Evolutionary conservation across 768 basidiomycete genomes (phyloP), one percentile per base, ranked within the genome.

Genomic region (Leccinum boreale): DNA sequence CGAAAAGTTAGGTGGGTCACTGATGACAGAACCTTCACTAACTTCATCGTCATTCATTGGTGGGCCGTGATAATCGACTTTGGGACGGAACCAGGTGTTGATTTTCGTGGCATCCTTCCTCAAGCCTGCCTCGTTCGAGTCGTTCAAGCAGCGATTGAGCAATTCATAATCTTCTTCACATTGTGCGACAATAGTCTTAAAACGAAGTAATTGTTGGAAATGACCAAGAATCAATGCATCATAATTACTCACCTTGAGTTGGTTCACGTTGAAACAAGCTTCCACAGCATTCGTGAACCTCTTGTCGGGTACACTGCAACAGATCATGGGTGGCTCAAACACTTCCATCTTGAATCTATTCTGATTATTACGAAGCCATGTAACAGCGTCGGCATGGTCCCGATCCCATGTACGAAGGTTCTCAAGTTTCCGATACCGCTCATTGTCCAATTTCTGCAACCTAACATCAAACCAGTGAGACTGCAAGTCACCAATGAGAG

Each of bases 171-270:
- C 96, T 56, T 90, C 87, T 58, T 86, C 80, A 62, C 85, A 86
- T 69, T 94, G 91, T 17, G 86, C 83, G 7, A 99, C 85, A 70
- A 99, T 89, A 0, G 86, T 91, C 94, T 96, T 21, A 24, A 12
- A 19, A 31, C 24, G 55, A 36, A 46, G 21, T 1, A 1, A 47
- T 8, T 5, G 39, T 64, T 3, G 54, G 46, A 24, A 19, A 11
- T 6, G 1, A 23, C 26, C 3, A 29, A 1, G 3, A 24, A 35
- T 23, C 15, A 46, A 50, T n/a, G 6, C 26, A 14, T 45, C 7
- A 46, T 15, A 26, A 17, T 24, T 19, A 65, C 77, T 51, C 45
- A 93, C 94, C 79, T 80, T 85, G 60, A 94, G 66, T 57, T 86
- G 83, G 48, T 75, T 76, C 11, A 55, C 65, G 58, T 65, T 80